Conservation (phyloP, 2,329 filamentous ascomycete species). For the Aureobasidium sp. region DNA sequence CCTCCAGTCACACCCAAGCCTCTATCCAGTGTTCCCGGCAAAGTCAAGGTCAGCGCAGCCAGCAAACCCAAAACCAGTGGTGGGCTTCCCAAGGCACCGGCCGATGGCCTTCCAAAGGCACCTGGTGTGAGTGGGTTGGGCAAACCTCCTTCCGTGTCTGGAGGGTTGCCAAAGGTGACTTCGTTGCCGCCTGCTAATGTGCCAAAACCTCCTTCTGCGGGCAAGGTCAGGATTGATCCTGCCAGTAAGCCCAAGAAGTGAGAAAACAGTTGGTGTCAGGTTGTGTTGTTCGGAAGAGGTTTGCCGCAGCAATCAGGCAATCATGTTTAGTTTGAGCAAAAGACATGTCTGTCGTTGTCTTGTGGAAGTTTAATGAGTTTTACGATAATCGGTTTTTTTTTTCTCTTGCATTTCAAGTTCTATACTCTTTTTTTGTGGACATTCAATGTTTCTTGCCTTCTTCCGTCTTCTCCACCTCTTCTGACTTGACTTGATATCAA, state of each 20-base stretch:
- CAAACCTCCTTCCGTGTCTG: not conserved
- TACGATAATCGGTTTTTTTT: too few relatives aligned
- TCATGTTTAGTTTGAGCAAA: too few relatives aligned
- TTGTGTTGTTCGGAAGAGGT: too few relatives aligned
- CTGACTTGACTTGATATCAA: not conserved
- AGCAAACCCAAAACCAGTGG: slow-evolving; percentile 18
- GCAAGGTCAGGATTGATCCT: slow-evolving; percentile 20
- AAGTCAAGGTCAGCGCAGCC: slow-evolving; percentile 20
- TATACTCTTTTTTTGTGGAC: too few relatives aligned
- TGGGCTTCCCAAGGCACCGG: slow-evolving; percentile 10
- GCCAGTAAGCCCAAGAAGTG: slow-evolving; percentile 20
- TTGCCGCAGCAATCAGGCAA: too few relatives aligned
- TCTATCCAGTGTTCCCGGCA: not conserved
- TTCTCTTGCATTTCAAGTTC: too few relatives aligned
- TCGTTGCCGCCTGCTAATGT: slow-evolving; percentile 8
- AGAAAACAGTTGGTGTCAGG: not conserved
- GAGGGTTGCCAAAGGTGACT: not conserved
- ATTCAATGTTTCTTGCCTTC: too few relatives aligned
- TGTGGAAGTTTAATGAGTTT: too few relatives aligned
- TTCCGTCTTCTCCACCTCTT: not conserved
- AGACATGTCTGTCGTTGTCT: too few relatives aligned
- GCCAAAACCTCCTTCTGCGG: slow-evolving; percentile 13
- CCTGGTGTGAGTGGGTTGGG: not conserved
- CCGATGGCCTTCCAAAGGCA: slow-evolving; percentile 9
- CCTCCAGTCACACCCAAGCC: not conserved